Base-by-base conservation (phyloP, 1,284 basidiomycete species). In the Fomitopsis betulina region DNA sequence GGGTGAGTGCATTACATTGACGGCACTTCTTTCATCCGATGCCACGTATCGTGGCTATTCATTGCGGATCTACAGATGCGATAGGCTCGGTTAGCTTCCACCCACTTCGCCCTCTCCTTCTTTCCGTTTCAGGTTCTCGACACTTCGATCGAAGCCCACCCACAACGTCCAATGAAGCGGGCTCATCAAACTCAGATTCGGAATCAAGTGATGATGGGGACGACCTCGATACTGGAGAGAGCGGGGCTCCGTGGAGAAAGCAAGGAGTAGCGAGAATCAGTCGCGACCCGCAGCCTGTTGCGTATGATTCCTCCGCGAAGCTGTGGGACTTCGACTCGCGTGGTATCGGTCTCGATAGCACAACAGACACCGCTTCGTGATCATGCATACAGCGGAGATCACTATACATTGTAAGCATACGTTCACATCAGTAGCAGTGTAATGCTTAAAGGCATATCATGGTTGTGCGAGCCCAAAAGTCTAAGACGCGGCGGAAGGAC, bases 91-190 rank as follows among this genome's bases (percentile, higher is more conserved):
- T 85, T 0, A 70, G 77, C 0, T 88, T 91, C 62, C 85, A 89
- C 62, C 86, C 88, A 0, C 66, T 78, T 15, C 72, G 74, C 15
- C 70, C 86, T 0, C 45, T 74, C 5, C 60, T 89, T 7, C 65
- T 87, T 17, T 85, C 86, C 0, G 76, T 78, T 2, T 85, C 86
- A 1, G 89, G 88, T 9, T 87, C 88, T n/a, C 75, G 88, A 32
- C 82, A 87, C 67, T 89, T 89, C 61, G 65, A 70, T 57, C 33
- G 21, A 47, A 19, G 30, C 12, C 9, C 37, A 38, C 37, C 23
- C 35, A 32, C 33, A 51, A 25, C 27, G 33, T 43, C 15, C 10
- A 45, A 52, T 45, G n/a, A 35, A 39, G 39, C 61, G 21, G 54
- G 42, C 2, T 47, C 53, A 30, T 60, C 60, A 9, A 58, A 54